These are phyloP conservation scores for Bryum argenteum DNA, from an alignment of 225 moss, liverwort and hornwort genomes.

Conservation along the genomic window DNA sequence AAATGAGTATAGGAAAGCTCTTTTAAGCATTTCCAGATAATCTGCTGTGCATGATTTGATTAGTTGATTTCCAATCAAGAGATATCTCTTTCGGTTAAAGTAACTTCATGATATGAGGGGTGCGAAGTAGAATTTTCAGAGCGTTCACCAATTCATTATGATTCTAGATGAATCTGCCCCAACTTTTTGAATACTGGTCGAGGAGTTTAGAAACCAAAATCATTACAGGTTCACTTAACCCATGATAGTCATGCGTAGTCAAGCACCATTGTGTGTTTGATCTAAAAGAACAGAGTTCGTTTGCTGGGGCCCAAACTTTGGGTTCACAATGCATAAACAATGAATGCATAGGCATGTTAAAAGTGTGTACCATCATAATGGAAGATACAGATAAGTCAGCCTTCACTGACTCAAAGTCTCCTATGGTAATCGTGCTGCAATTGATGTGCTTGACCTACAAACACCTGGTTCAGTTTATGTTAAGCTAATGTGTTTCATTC, in stretches of 20 bases:
- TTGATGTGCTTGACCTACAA: constrained; percentile 85
- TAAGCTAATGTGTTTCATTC: no score
- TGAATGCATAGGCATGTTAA: constrained; percentile 19
- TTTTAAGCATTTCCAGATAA: no score
- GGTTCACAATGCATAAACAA: constrained; percentile 10
- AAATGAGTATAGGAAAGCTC: no score
- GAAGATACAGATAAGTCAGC: constrained; percentile 76
- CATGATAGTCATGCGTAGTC: no score
- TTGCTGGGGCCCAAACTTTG: constrained; percentile 15
- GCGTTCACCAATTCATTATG: constrained; percentile 14
- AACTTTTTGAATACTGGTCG: constrained; percentile 10
- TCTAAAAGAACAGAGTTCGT: no score
- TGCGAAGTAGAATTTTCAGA: neutral
- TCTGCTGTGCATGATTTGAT: no score
- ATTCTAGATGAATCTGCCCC: neutral
- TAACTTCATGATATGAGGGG: no score
- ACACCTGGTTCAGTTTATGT: no score
- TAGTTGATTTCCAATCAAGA: no score
- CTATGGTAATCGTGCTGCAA: constrained; percentile 73
- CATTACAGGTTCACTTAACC: constrained; percentile 8
- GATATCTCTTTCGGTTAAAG: no score
- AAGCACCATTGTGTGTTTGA: no score
- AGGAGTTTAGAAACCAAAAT: constrained; percentile 14
- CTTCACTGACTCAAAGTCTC: constrained; percentile 81
- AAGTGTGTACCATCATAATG: constrained; percentile 70